These are phyloP conservation scores for Geranomyces michiganensis DNA, from an alignment of 192 early-diverging fungal genomes.

Conservation along the genomic window DNA sequence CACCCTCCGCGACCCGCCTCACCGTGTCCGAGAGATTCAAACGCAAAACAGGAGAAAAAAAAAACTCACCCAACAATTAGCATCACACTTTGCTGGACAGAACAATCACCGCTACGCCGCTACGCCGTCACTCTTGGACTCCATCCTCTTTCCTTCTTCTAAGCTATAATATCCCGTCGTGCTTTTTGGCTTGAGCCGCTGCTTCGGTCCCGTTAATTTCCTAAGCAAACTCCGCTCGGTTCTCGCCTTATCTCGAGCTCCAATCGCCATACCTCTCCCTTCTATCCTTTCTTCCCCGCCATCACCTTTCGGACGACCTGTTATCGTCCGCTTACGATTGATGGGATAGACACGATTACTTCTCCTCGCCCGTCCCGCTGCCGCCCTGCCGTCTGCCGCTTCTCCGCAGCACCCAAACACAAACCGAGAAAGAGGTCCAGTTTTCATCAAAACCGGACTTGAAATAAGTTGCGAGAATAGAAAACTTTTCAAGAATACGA, in stretches of 20 bases:
- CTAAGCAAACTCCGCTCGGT: neutral
- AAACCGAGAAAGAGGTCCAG: too few species aligned
- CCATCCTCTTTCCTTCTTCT: too few species aligned
- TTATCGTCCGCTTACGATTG: neutral
- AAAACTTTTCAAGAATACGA: too few species aligned
- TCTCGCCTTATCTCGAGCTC: neutral
- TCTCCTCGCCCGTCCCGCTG: too few species aligned
- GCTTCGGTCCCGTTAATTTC: neutral
- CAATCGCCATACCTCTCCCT: neutral
- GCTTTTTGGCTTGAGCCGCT: neutral
- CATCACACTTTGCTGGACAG: neutral
- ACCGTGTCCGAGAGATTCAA: too few species aligned
- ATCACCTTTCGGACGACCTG: neutral
- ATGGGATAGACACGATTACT: neutral
- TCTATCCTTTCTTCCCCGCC: neutral
- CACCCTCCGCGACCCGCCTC: neutral
- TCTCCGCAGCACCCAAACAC: neutral
- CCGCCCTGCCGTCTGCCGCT: neutral
- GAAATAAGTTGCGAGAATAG: too few species aligned
- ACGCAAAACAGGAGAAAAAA: neutral
- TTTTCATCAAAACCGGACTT: too few species aligned
- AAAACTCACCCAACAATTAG: neutral
- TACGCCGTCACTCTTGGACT: neutral
- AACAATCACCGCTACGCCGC: neutral
- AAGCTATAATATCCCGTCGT: too few species aligned